A percentile compares a stretch with the other conserved stretches of the same genome.
Conservation (phyloP, 129 eudicot species). For the Cynara cardunculus region DNA sequence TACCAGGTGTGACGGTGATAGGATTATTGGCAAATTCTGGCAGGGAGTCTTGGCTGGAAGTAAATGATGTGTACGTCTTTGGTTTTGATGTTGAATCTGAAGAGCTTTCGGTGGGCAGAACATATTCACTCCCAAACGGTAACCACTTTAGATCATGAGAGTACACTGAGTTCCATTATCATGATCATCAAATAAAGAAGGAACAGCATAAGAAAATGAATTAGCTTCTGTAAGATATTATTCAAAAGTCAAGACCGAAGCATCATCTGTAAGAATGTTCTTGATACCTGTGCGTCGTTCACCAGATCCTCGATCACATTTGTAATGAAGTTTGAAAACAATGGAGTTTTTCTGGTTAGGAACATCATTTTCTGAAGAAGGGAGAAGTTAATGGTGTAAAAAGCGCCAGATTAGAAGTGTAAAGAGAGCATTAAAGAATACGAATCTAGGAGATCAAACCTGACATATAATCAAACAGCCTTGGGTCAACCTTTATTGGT, state of each 20-base stretch:
- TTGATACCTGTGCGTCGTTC: constrained; percentile 58
- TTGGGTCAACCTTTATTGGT: constrained; percentile 83
- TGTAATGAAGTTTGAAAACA: constrained; percentile 76
- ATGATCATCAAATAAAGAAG: not conserved
- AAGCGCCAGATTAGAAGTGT: not conserved
- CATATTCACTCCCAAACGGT: constrained; percentile 73
- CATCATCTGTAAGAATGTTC: not conserved
- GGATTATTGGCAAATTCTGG: constrained; percentile 66
- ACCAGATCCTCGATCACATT: constrained; percentile 44
- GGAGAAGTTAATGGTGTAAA: constrained; percentile 6
- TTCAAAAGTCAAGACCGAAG: not conserved
- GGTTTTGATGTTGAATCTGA: constrained; percentile 43
- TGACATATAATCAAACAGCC: constrained; percentile 83
- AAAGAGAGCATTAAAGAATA: not conserved
- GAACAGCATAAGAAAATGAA: constrained; percentile 4
- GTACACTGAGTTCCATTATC: constrained; percentile 39
- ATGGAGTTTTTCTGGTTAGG: constrained; percentile 86
- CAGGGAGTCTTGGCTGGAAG: constrained; percentile 57
- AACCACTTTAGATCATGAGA: constrained; percentile 78
- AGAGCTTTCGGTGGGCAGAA: constrained; percentile 43
- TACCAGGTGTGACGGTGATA: constrained; percentile 54
- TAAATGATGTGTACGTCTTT: constrained; percentile 76
- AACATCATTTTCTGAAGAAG: constrained; percentile 56
- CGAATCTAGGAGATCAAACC: constrained; percentile 39
- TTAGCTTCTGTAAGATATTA: not conserved